Conservation (phyloP, 1,139 yeast genomes). For the Pneumocystis murina region DNA sequence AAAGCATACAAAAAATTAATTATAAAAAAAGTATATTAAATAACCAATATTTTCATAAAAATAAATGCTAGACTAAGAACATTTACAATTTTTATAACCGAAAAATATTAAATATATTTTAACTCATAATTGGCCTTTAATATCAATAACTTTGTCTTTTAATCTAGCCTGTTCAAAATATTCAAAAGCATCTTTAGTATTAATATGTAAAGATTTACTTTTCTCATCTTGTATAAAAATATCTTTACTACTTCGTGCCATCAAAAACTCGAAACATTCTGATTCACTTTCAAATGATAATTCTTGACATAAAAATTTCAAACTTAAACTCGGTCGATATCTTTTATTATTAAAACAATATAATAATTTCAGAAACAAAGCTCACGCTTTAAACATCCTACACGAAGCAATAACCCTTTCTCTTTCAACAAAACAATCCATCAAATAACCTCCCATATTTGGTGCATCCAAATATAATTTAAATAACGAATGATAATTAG, state of each 20-base stretch:
- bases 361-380: conserved; percentile 1
- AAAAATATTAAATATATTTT: neutral
- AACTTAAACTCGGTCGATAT: conserved; percentile 31
- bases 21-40: conserved; percentile 1
- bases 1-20: neutral
- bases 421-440: conserved; percentile 36
- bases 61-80: neutral
- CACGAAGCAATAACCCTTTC: conserved; percentile 49
- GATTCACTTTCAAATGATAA: conserved; percentile 32
- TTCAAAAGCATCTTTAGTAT: conserved; percentile 30
- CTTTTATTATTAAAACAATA: conserved; percentile 5
- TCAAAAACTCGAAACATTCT: conserved; percentile 30
- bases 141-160: conserved; percentile 39
- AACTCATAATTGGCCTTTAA: conserved; percentile 67
- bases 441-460: conserved; percentile 29
- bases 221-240: conserved; percentile 20
- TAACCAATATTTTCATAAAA: neutral
- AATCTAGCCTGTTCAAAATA: conserved; percentile 31
- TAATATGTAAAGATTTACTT: conserved; percentile 32
- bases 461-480: conserved; percentile 30
- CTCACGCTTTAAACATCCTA: conserved; percentile 43
- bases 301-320: conserved; percentile 33
- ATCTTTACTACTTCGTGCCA: conserved; percentile 28
- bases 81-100: neutral
- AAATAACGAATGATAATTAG: conserved; percentile 40